Base-by-base conservation (phyloP, 78 protist genomes). In the Diacronema lutheri region DNA sequence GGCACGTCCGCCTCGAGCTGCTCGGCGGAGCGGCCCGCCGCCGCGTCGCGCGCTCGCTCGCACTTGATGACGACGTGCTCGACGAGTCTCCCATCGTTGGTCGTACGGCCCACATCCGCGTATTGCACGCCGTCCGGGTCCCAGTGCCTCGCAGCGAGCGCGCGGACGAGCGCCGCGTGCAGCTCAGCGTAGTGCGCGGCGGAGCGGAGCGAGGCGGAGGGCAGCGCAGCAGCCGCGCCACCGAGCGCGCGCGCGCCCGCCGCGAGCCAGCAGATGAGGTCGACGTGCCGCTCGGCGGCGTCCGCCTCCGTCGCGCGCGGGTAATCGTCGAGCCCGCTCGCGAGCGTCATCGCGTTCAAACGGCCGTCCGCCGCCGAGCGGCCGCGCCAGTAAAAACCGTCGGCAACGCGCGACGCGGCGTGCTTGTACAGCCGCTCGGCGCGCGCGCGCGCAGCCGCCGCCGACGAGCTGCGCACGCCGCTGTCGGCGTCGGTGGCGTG, bases 321-420 rank as follows among this genome's bases (percentile, higher is more conserved):
- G 81, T 89, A 96, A 68, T 96, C 98, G 66, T 95, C 97, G 33
- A 96, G 89, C 7, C 96, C 98, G 0, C 93, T 89, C 31, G 97
- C 64, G 68, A 96, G 84, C 1, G 94, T 93, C 73, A 66, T 66
- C 65, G 86, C 68, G 64, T 71, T 84, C 41, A 73, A 40, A 61
- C 55, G 23, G 35, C 68, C 57, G 11, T 13, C 40, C 21, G 58
- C 1, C 19, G 1, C 58, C 5, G 31, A 46, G 40, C 95, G 81
- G 23, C 95, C 97, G 14, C 91, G 84, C 98, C 98, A 96, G 19
- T 93, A 68, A 85, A 73, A 96, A 29, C 83, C 16, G 35, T 37
- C 23, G 9, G 81, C 80, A 11, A 79, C 31, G 16, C 29, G 58
- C 58, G 58, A 55, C 58, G 7, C 58, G 58, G 58, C 58, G 58